A percentile compares a stretch with the other conserved stretches of the same genome.
Evolutionary conservation across 495 filamentous ascomycete species (phyloP).

Genomic region (Parathielavia appendiculata): DNA sequence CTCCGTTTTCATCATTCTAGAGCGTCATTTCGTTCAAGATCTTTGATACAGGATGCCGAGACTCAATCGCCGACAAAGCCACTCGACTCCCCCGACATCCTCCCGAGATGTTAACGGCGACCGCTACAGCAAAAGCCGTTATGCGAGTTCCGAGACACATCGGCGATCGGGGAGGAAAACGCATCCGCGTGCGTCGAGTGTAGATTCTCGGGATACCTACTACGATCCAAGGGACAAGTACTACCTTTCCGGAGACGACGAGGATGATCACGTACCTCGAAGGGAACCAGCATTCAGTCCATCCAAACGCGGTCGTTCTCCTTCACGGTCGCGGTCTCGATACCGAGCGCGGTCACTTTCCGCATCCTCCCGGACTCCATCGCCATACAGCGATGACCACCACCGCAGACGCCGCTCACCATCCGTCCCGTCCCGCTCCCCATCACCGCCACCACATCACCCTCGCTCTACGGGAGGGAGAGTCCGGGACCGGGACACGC

Average conservation of each 20-base stretch:
- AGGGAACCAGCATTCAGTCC: background rate
- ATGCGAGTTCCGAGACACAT: background rate
- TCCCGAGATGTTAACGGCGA: background rate
- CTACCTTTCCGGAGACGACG: constrained; percentile 12
- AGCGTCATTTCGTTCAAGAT: no score
- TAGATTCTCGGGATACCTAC: constrained; percentile 7
- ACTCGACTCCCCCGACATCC: constrained; percentile 1
- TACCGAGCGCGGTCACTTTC: no score
- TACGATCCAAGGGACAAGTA: constrained; percentile 19
- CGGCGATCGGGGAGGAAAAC: background rate
- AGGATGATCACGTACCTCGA: background rate
- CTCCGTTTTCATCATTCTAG: no score
- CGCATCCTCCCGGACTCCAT: constrained; percentile 1
- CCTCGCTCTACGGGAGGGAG: background rate
- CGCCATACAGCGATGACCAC: background rate
- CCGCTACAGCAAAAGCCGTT: background rate
- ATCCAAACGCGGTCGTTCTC: background rate
- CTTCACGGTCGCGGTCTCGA: background rate
- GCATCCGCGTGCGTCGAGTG: background rate
- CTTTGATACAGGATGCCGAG: background rate
- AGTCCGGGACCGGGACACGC: background rate
- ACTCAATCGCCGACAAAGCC: constrained; percentile 4
- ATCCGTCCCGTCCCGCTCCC: background rate
- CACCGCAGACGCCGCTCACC: background rate
- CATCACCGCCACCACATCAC: background rate